A percentile compares a stretch with the other conserved stretches of the same genome.
Conservation (phyloP, 257 asterid species). For the Solanum paucissectum region DNA sequence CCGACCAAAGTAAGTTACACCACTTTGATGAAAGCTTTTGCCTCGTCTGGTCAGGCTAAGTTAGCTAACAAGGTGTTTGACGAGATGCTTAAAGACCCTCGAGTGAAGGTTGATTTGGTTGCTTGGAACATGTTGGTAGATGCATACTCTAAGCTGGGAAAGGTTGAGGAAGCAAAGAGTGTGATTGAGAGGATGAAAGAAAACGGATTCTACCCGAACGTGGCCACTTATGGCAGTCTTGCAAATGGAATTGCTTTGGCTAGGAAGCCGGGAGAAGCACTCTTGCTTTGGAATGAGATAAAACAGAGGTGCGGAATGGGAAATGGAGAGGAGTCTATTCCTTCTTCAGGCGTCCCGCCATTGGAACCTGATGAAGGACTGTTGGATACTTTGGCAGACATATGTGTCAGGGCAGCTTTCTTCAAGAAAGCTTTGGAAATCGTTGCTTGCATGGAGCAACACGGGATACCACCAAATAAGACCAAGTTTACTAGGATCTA, state of each 20-base stretch:
- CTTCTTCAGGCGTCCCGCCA: slow-evolving; percentile 32
- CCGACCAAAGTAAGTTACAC: slow-evolving; percentile 92
- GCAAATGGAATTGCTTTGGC: slow-evolving; percentile 80
- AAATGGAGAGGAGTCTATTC: slow-evolving; percentile 14
- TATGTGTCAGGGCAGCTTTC: slow-evolving; percentile 93
- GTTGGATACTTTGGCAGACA: slow-evolving; percentile 76
- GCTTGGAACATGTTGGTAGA: slow-evolving; percentile 98
- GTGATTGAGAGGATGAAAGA: slow-evolving; percentile 69
- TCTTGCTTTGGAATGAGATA: slow-evolving; percentile 82
- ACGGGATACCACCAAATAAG: slow-evolving; percentile 79
- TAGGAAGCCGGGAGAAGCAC: slow-evolving; percentile 95
- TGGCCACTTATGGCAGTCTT: slow-evolving; percentile 84
- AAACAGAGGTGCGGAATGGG: slow-evolving; percentile 59
- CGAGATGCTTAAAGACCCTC: slow-evolving; percentile 84
- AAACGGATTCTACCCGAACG: slow-evolving; percentile 48
- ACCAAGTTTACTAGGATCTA: slow-evolving; percentile 82
- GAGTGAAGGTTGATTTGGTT: slow-evolving; percentile 75
- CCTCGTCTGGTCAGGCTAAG: slow-evolving; percentile 76
- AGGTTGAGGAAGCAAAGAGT: slow-evolving; percentile 60
- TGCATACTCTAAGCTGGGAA: slow-evolving; percentile 68
- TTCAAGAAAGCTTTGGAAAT: slow-evolving; percentile 87
- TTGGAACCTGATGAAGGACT: slow-evolving; percentile 81
- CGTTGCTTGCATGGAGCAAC: slow-evolving; percentile 85
- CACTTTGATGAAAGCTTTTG: slow-evolving; percentile 95
- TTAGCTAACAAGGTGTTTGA: slow-evolving; percentile 72